Conservation (phyloP, 1,284 basidiomycete species). For the Sphaerobolus stellatus region DNA sequence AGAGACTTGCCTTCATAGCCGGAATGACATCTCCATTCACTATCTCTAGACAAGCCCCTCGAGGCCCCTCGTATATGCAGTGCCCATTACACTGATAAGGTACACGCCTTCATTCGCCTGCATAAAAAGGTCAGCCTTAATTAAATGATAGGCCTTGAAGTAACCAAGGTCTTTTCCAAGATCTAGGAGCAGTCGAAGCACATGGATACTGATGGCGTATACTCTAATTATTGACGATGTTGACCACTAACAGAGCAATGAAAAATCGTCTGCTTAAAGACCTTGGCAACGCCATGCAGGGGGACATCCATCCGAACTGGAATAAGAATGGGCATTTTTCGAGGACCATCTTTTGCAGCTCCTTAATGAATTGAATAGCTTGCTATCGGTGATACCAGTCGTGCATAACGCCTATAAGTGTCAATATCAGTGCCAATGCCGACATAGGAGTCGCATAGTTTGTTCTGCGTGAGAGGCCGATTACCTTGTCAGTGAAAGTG, state of each 20-base stretch:
- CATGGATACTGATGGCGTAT: slow-evolving; percentile 33
- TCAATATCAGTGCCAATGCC: slow-evolving; percentile 11
- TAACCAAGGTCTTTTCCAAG: slow-evolving; percentile 30
- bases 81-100: not conserved
- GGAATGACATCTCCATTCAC: too few species aligned
- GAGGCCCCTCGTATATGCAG: too few species aligned
- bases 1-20: too few species aligned
- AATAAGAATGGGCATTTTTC: slow-evolving; percentile 23
- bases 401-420: slow-evolving; percentile 30
- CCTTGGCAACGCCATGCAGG: slow-evolving; percentile 31
- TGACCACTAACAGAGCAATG: slow-evolving; percentile 27
- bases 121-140: not conserved
- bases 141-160: slow-evolving; percentile 18
- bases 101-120: not conserved
- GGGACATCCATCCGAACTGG: slow-evolving; percentile 31
- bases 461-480: slow-evolving; percentile 28
- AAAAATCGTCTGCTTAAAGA: slow-evolving; percentile 31
- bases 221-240: slow-evolving; percentile 26
- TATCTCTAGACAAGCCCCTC: too few species aligned
- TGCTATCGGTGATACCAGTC: slow-evolving; percentile 29
- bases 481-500: slow-evolving; percentile 30
- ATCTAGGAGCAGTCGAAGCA: slow-evolving; percentile 30
- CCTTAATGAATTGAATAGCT: slow-evolving; percentile 29
- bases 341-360: slow-evolving; percentile 27
- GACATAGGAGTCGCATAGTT: slow-evolving; percentile 21